Evolutionary conservation across 2,329 filamentous ascomycete genomes (phyloP), one percentile per base, ranked within the genome.

Genomic region (Penicillium verrucosum): DNA sequence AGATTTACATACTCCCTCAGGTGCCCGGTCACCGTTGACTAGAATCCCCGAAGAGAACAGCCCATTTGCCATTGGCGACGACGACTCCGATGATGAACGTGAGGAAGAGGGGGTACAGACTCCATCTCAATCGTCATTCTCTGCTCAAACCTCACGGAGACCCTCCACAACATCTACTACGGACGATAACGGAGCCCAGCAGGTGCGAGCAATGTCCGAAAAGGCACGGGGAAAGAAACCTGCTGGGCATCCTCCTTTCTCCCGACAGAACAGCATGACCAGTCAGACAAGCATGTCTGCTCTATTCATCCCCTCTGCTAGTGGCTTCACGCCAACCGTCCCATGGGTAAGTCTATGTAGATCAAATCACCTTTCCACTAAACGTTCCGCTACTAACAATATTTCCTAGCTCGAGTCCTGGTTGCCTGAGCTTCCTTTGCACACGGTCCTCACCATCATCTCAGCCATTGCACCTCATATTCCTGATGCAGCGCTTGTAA

Each of bases 221-320:
- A 99, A 97, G 73, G 94, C 94, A 16, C 82, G 94, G 48, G 94
- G 94, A 8, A 99, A 99, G 75, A 91, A 96, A 86, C 94, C 93
- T 29, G 91, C 89, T 12, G 89, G 90, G 1, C 81, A 88, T 48
- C 83, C 85, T n/a, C 84, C 84, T 2, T 96, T 97, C 71, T 96
- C 92, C 0, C 82, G 93, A 18, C 92, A 96, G 69, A 96, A 94
- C 69, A 95, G 92, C 73, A 90, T 87, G 29, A 89, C 89, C 1
- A 96, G 91, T 67, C 80, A 97, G 36, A 84, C 81, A 56, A 86
- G 85, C 65, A 80, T 87, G 67, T 83, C 86, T 12, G 79, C 82
- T 40, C 76, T 84, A 25, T 81, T 82, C 18, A 79, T 82, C 55
- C 81, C 83, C 2, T 76, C 81, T 11, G 65, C 72, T 14, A 65